A percentile compares a stretch with the other conserved stretches of the same genome.
Evolutionary conservation across 495 filamentous ascomycete genomes (phyloP).

Genomic region (Penicillium longicatenatum): DNA sequence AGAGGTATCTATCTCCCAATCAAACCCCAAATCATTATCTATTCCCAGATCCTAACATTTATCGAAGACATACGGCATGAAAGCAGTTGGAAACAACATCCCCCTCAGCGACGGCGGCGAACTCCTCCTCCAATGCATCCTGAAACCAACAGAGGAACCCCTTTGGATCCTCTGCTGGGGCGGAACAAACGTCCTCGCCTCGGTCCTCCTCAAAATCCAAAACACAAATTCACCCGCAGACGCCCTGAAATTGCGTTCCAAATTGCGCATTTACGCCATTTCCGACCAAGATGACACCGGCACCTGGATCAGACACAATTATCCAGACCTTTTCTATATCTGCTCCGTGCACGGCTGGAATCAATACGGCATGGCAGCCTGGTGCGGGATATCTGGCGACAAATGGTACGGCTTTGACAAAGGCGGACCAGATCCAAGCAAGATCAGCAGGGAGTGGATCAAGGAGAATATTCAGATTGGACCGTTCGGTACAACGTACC

Average conservation of each 20-base stretch:
- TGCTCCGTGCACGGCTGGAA: slow-evolving; percentile 50
- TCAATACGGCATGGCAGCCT: slow-evolving; percentile 49
- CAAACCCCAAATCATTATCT: neutral
- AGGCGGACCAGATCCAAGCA: slow-evolving; percentile 45
- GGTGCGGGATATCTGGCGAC: slow-evolving; percentile 51
- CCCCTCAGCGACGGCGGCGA: slow-evolving; percentile 41
- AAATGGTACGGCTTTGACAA: slow-evolving; percentile 45
- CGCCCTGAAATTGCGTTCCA: slow-evolving; percentile 31
- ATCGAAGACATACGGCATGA: slow-evolving; percentile 35
- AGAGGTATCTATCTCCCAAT: slow-evolving; percentile 7
- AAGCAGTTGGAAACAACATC: slow-evolving; percentile 28
- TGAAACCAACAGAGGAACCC: slow-evolving; percentile 28
- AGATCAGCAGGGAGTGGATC: slow-evolving; percentile 45
- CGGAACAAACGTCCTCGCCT: slow-evolving; percentile 52
- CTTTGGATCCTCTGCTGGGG: slow-evolving; percentile 52
- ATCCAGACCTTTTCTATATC: slow-evolving; percentile 51
- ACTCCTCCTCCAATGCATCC: slow-evolving; percentile 38
- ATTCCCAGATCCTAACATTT: neutral
- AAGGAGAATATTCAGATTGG: slow-evolving; percentile 49
- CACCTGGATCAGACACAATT: slow-evolving; percentile 47
- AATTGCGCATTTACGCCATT: slow-evolving; percentile 49
- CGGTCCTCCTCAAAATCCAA: slow-evolving; percentile 39
- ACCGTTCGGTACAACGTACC: slow-evolving; percentile 40
- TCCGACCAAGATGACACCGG: slow-evolving; percentile 54
- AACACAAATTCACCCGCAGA: slow-evolving; percentile 28